Base-by-base conservation (phyloP, 805 yeast species). In the Yarrowia osloensis region DNA sequence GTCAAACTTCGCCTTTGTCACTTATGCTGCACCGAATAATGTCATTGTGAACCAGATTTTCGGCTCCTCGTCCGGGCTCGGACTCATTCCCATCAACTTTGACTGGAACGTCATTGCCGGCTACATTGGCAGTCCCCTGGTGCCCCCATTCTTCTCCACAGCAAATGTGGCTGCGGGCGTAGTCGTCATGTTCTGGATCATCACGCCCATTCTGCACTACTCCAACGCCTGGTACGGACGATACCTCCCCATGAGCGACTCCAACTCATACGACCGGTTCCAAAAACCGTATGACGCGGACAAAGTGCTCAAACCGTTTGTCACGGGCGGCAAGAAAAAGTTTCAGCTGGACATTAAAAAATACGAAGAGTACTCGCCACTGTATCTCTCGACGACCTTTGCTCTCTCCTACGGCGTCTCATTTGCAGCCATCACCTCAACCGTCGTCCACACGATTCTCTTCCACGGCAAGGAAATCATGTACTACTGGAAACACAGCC, bases 41-140 rank as follows among this genome's bases (percentile, higher is more conserved):
- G 83, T 83, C 65, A 81, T 81, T n/a, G 81, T 88, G 22, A 87
- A 86, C 71, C 88, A 85, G 72, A 77, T 88, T 19, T 88, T 88
- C 70, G 94, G 94, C 59, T 79, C 84, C 7, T 69, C 77, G 11
- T 77, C 84, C 17, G 93, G 93, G 15, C 77, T 88, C 68, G 91
- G 90, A 22, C 73, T 86, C 73, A 75, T 86, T 70, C 92, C 92
- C 12, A 74, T 87, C 52, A 84, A 89, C 19, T 86, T 88, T 72
- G 91, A 88, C 76, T 88, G 90, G 90, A 83, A 83, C 71, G 85
- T 85, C 72, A 78, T 87, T 46, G 82, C 86, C 9, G 79, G 78
- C 35, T 83, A 81, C 75, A 77, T 84, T 69, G 87, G 87, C 19
- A 84, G 87, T 22, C 91, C 91, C 12, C 80, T 88, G 73, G 80